phyloP scores from a whole-genome alignment of 495 filamentous ascomycete genomes.

The Trichocladium antarcticum region DNA sequence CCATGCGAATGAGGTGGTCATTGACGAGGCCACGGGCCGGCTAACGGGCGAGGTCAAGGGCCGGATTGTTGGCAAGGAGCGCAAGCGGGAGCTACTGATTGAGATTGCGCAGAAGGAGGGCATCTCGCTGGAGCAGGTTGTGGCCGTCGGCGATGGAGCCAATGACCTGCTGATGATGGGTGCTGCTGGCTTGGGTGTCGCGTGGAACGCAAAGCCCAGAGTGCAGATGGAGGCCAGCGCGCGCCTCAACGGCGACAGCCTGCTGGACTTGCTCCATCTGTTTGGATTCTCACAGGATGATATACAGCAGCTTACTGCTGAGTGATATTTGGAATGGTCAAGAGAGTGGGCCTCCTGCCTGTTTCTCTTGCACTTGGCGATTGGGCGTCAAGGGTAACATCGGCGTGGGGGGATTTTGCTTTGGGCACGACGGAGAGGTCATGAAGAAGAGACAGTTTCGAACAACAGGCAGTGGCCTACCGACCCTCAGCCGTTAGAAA shows the following conservation, averaged over 20 bases:
- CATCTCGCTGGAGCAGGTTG: conserved; percentile 60
- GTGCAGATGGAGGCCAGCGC: conserved; percentile 81
- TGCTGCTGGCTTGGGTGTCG: conserved; percentile 77
- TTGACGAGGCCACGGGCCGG: conserved; percentile 45
- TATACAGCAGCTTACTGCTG: conserved; percentile 38
- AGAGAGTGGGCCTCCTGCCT: not conserved
- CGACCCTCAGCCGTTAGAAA: too few relatives aligned
- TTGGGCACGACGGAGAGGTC: too few relatives aligned
- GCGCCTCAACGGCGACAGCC: conserved; percentile 64
- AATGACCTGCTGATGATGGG: conserved; percentile 93
- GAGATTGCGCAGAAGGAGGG: conserved; percentile 65
- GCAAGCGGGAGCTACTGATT: conserved; percentile 65
- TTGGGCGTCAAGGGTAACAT: too few relatives aligned
- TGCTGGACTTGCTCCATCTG: conserved; percentile 74
- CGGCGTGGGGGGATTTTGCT: too few relatives aligned
- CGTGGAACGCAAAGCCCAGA: conserved; percentile 84
- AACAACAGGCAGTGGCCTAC: too few relatives aligned
- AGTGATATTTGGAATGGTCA: not conserved
- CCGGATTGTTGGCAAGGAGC: conserved; percentile 69
- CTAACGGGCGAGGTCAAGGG: conserved; percentile 73
- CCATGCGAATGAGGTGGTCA: conserved; percentile 73
- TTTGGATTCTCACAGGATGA: conserved; percentile 66
- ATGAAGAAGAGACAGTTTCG: too few relatives aligned
- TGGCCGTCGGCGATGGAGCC: conserved; percentile 87
- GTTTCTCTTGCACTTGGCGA: too few relatives aligned